These are phyloP conservation scores for Apiotrichum mycotoxinovorans DNA, from an alignment of 1,284 basidiomycete genomes.

Conservation along the genomic window DNA sequence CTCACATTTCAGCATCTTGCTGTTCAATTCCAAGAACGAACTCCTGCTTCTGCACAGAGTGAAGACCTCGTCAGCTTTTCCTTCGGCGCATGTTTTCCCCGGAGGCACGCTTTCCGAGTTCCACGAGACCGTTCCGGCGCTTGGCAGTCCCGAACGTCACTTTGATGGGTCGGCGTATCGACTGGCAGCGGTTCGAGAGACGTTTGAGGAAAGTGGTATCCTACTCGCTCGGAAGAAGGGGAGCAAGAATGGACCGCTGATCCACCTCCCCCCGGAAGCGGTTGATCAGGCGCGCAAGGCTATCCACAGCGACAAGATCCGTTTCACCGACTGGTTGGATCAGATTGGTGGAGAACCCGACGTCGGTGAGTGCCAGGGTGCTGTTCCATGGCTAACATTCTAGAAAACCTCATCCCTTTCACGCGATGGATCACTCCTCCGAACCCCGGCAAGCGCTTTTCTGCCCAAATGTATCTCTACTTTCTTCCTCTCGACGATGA, in stretches of 20 bases:
- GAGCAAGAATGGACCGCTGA: neutral
- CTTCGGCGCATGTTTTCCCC: slow-evolving; percentile 16
- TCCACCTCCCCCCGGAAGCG: slow-evolving; percentile 1
- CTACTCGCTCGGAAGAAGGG: slow-evolving; percentile 10
- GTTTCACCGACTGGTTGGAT: slow-evolving; percentile 16
- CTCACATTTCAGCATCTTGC: slow-evolving; percentile 8
- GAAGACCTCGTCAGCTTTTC: slow-evolving; percentile 11
- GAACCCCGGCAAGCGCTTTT: slow-evolving; percentile 14
- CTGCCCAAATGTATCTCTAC: slow-evolving; percentile 24
- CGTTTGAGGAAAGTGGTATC: slow-evolving; percentile 22
- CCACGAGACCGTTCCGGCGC: slow-evolving; percentile 11
- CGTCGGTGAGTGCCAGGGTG: neutral
- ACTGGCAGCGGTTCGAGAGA: slow-evolving; percentile 17
- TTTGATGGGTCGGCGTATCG: slow-evolving; percentile 12
- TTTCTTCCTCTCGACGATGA: slow-evolving; percentile 10
- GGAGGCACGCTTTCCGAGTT: slow-evolving; percentile 14
- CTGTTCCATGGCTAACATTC: neutral
- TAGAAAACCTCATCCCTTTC: slow-evolving; percentile 18
- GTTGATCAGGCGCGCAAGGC: slow-evolving; percentile 1
- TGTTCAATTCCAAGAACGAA: slow-evolving; percentile 16
- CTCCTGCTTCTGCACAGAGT: slow-evolving; percentile 19
- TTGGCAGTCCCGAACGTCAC: slow-evolving; percentile 6
- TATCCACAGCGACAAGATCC: slow-evolving; percentile 12
- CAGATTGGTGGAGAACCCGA: slow-evolving; percentile 11
- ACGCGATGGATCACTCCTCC: slow-evolving; percentile 21